Percentiles rank a stretch among this genome's conserved stretches.
Conservation (phyloP, 768 basidiomycete species). For the Lactarius trivialis region DNA sequence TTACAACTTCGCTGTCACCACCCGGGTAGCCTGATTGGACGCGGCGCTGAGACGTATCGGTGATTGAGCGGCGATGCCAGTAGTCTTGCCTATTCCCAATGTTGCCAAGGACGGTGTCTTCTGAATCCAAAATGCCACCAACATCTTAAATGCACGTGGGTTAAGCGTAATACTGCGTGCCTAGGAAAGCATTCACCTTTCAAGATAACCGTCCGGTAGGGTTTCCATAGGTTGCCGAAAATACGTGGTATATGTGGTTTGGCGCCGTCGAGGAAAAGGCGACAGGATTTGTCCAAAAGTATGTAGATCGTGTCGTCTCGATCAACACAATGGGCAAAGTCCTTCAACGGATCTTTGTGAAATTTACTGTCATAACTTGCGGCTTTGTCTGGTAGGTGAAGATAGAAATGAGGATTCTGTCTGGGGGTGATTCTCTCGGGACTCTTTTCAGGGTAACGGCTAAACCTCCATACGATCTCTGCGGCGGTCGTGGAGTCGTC, state of each 20-base stretch:
- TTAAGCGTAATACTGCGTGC: too few species aligned
- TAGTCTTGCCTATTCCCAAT: neutral
- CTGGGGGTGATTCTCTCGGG: neutral
- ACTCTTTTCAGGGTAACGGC: neutral
- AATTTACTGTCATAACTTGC: neutral
- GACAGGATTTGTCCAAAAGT: neutral
- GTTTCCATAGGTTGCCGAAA: slow-evolving; percentile 10
- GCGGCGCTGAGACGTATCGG: neutral
- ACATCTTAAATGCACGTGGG: neutral
- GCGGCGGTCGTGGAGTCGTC: neutral
- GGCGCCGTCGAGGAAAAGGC: neutral
- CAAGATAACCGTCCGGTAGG: slow-evolving; percentile 1
- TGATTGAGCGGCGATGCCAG: neutral
- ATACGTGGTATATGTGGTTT: neutral
- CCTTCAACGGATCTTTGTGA: neutral
- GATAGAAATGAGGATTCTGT: neutral
- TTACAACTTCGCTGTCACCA: neutral
- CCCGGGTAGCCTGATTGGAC: neutral
- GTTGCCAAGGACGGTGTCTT: neutral
- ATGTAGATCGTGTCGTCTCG: neutral
- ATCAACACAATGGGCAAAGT: neutral
- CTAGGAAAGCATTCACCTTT: neutral
- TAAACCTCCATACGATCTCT: neutral
- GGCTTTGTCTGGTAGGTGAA: neutral
- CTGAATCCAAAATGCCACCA: neutral